These are phyloP conservation scores for Bipolaris gigantea DNA, from an alignment of 2,329 filamentous ascomycete species.

Conservation along the genomic window DNA sequence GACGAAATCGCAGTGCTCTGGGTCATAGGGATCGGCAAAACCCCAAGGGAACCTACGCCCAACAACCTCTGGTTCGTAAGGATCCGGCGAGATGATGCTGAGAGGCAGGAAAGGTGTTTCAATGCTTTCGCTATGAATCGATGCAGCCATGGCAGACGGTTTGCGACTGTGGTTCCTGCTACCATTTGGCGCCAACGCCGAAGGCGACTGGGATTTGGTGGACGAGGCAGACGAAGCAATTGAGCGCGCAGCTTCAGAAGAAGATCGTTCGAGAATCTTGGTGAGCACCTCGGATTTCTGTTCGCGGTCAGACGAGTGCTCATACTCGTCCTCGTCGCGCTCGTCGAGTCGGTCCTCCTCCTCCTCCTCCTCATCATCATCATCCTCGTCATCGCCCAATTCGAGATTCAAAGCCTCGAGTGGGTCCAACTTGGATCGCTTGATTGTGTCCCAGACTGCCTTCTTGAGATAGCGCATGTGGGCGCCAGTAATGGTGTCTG, in stretches of 20 bases:
- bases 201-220: slow-evolving; percentile 35
- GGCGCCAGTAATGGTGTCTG: slow-evolving; percentile 91
- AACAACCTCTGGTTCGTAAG: slow-evolving; percentile 77
- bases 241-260: slow-evolving; percentile 41
- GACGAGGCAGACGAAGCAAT: slow-evolving; percentile 39
- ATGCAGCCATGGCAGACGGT: slow-evolving; percentile 45
- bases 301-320: slow-evolving; percentile 41
- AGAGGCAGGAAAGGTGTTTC: slow-evolving; percentile 75
- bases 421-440: slow-evolving; percentile 83
- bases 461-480: slow-evolving; percentile 94
- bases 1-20: slow-evolving; percentile 90
- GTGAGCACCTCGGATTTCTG: slow-evolving; percentile 42
- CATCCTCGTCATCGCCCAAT: slow-evolving; percentile 66
- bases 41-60: slow-evolving; percentile 96
- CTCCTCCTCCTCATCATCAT: slow-evolving; percentile 63
- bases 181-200: slow-evolving; percentile 38
- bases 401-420: slow-evolving; percentile 83
- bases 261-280: slow-evolving; percentile 44
- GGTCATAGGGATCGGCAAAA: slow-evolving; percentile 90
- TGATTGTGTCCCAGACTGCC: slow-evolving; percentile 84
- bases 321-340: slow-evolving; percentile 54
- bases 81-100: slow-evolving; percentile 90
- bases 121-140: slow-evolving; percentile 44
- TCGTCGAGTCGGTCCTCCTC: slow-evolving; percentile 57
- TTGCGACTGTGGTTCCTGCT: slow-evolving; percentile 45